Evolutionary conservation across 306 rosid species (phyloP).

Genomic region (Corylus avellana): DNA sequence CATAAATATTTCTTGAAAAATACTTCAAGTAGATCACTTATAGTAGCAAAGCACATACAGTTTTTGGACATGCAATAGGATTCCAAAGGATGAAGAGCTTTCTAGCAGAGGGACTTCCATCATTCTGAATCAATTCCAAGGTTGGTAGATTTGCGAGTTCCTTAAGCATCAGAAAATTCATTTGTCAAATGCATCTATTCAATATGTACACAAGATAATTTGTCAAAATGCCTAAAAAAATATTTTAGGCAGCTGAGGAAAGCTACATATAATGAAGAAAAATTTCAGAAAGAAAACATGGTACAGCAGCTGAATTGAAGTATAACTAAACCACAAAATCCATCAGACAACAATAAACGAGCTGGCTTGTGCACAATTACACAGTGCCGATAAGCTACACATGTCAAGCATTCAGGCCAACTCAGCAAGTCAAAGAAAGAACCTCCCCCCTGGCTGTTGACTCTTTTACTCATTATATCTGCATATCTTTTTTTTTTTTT

Average conservation of each 20-base stretch:
- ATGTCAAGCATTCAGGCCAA: neutral
- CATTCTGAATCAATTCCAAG: slow-evolving; percentile 77
- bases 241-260: neutral
- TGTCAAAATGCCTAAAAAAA: neutral
- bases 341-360: neutral
- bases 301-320: neutral
- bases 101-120: slow-evolving; percentile 93
- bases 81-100: slow-evolving; percentile 93
- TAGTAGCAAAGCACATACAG: slow-evolving; percentile 40
- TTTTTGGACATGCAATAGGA: slow-evolving; percentile 45
- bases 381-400: neutral
- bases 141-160: slow-evolving; percentile 82
- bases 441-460: neutral
- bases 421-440: neutral
- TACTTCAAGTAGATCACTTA: slow-evolving; percentile 1
- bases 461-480: neutral
- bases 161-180: slow-evolving; percentile 42
- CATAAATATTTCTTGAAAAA: slow-evolving; percentile 1
- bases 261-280: too few species aligned
- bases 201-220: neutral
- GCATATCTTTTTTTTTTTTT: too few species aligned
- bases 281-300: neutral
- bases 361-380: neutral
- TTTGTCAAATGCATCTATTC: neutral
- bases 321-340: neutral